Conservation (phyloP, 2,329 filamentous ascomycete species). For the Trichoderma aggressivum region DNA sequence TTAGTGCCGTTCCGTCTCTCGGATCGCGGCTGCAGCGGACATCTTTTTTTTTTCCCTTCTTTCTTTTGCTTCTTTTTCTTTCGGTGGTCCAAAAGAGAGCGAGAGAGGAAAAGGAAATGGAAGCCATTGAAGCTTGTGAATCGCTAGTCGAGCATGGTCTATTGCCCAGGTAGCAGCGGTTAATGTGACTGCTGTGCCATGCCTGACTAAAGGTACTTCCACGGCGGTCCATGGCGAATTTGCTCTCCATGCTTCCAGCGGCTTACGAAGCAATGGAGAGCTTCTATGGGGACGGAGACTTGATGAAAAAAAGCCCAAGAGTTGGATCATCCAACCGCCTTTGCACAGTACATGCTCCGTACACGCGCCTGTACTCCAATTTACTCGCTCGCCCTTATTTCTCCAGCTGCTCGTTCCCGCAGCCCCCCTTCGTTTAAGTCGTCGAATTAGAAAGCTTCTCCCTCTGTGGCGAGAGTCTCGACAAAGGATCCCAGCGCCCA, state of each 20-base stretch:
- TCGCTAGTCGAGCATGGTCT: too few species aligned
- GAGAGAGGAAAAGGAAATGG: background rate
- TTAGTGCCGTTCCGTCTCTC: background rate
- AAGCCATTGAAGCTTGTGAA: background rate
- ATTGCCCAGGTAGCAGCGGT: too few species aligned
- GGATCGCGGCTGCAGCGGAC: constrained; percentile 12
- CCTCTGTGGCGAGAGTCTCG: background rate
- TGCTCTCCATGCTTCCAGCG: too few species aligned
- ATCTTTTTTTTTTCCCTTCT: background rate
- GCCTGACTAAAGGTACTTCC: too few species aligned
- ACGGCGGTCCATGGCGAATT: too few species aligned
- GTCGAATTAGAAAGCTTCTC: background rate
- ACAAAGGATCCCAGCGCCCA: background rate
- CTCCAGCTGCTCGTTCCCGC: background rate
- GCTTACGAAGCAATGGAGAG: too few species aligned
- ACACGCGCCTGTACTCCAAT: background rate
- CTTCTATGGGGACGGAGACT: background rate
- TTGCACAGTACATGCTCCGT: background rate
- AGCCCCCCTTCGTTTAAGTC: background rate
- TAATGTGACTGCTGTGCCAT: too few species aligned
- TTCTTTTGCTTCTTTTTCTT: too few species aligned
- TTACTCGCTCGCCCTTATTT: background rate
- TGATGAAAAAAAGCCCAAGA: background rate
- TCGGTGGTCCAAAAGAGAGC: background rate
- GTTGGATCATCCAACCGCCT: background rate